These are phyloP conservation scores for Pholiota conissans DNA, from an alignment of 768 basidiomycete genomes.

Conservation along the genomic window DNA sequence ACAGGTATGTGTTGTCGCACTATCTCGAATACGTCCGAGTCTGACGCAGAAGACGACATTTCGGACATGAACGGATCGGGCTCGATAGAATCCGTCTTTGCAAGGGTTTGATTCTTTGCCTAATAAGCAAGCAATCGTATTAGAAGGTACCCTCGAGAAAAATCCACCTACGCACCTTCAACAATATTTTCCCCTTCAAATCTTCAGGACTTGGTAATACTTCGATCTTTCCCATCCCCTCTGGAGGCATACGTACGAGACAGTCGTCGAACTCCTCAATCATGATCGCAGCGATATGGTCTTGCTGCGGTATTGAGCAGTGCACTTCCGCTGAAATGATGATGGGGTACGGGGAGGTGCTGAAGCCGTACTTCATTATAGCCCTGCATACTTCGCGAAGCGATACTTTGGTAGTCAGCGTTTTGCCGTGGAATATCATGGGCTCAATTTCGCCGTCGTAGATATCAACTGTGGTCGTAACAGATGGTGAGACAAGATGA, in stretches of 20 bases:
- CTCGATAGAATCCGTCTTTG: conserved; percentile 22
- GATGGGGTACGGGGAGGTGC: conserved; percentile 87
- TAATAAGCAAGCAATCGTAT: conserved; percentile 19
- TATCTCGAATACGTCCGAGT: not conserved
- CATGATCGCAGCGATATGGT: conserved; percentile 77
- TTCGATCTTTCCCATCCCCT: conserved; percentile 46
- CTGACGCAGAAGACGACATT: conserved; percentile 2
- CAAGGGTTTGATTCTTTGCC: conserved; percentile 87
- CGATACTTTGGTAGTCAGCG: conserved; percentile 81
- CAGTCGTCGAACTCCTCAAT: conserved; percentile 44
- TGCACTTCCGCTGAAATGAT: conserved; percentile 94
- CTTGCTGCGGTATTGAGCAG: conserved; percentile 78
- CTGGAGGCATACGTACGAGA: conserved; percentile 38
- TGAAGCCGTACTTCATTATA: conserved; percentile 87
- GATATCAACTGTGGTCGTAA: conserved; percentile 69
- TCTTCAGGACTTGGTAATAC: conserved; percentile 83
- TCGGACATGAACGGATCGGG: conserved; percentile 1
- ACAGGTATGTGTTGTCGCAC: not conserved
- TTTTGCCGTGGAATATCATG: conserved; percentile 86
- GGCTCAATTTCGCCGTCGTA: conserved; percentile 88
- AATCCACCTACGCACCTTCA: conserved; percentile 59
- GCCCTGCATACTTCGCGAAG: conserved; percentile 81
- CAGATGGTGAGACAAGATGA: conserved; percentile 2
- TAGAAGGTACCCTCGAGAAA: not conserved
- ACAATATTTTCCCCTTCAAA: conserved; percentile 72